Evolutionary conservation across 2,329 filamentous ascomycete genomes (phyloP).

Genomic region (Fusarium equiseti): DNA sequence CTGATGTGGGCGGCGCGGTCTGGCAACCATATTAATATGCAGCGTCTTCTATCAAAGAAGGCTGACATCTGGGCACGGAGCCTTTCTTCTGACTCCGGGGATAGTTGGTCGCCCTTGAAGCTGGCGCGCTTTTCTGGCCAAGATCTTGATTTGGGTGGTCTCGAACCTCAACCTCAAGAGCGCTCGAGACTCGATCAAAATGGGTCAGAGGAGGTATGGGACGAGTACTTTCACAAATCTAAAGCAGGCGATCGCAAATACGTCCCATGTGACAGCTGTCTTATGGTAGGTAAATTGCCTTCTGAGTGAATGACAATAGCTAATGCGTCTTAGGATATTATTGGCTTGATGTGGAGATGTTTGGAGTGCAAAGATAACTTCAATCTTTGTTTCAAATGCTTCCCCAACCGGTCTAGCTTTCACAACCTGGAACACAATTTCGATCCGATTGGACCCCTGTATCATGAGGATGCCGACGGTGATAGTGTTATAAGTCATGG

Average conservation of each 20-base stretch:
- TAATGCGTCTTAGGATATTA: background rate
- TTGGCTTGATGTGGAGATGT: background rate
- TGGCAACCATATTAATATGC: fast-evolving
- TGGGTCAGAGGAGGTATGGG: background rate
- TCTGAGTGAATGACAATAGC: fast-evolving
- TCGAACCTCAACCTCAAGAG: background rate
- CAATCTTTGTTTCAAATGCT: slow-evolving; percentile 2
- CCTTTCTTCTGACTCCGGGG: background rate
- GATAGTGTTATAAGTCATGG: background rate
- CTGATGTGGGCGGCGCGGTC: slow-evolving; percentile 4
- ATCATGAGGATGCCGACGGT: fast-evolving
- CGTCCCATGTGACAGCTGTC: background rate
- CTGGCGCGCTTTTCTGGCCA: background rate
- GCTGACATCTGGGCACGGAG: background rate
- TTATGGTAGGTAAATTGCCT: background rate
- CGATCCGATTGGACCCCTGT: background rate
- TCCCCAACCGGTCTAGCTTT: background rate
- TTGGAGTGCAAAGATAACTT: background rate
- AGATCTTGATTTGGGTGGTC: no score
- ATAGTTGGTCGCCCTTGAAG: background rate
- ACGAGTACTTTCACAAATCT: background rate
- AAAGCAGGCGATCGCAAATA: background rate
- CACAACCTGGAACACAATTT: background rate
- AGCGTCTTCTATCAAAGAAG: background rate
- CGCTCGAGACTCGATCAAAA: background rate